Evolutionary conservation across 2,329 filamentous ascomycete species (phyloP), one percentile per base, ranked within the genome.

Genomic region (Venturia nashicola): DNA sequence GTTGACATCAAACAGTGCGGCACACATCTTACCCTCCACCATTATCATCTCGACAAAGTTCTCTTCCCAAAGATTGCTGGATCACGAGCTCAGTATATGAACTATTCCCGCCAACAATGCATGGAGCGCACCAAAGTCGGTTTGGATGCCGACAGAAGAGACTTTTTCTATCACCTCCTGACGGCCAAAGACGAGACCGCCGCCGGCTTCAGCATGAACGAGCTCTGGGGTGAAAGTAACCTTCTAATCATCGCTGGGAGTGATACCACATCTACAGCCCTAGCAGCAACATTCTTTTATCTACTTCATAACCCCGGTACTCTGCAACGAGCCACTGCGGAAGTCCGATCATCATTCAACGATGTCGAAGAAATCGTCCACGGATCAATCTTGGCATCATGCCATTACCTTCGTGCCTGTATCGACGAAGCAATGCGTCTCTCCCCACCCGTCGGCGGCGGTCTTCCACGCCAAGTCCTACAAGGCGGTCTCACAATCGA

Each of bases 191-290:
- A 77, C 1, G 72, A 79, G 66, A 78, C 77, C 18, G 74, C 76
- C 65, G 69, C 75, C 40, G 73, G 77, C 61, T 75, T 79, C 71
- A 72, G 72, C 67, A 71, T 74, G 70, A 71, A 75, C 61, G 79
- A 82, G 67, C 67, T 82, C 27, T 79, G 77, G 74, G 76, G 75
- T 66, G 80, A 82, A 67, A 78, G 76, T 43, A 77, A 79, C 62
- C 71, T 79, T 2, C 68, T 82, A 32, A 81, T 82, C 65, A 78
- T 80, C 51, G 79, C 79, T 16, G 79, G 75, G 42, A 76, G 73
- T 1, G 77, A 79, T 64, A 79, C 77, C 5, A 77, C 76, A 2
- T 76, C 76, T 1, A 78, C 76, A 7, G 73, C 76, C 34, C 70
- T 77, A 68, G 69, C 73, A 32, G 73, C 74, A 16, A 73, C 71